Percentiles rank a stretch among this genome's conserved stretches.
Evolutionary conservation across 192 early-diverging fungal species (phyloP).

Genomic region (Mortierella antarctica): DNA sequence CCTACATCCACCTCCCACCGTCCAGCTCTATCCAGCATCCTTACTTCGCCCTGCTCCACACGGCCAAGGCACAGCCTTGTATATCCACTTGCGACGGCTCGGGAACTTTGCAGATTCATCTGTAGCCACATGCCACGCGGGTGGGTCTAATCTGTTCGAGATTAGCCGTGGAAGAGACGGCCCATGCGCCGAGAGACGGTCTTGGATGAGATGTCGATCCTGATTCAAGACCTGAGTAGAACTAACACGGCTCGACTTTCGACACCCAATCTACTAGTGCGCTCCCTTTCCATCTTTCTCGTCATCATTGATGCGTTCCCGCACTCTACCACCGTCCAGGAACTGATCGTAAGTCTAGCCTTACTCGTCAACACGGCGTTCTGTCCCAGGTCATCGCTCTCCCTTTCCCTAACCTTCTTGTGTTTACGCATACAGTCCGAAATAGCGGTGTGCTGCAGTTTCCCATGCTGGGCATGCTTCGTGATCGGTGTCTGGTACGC

Average conservation of each 20-base stretch:
- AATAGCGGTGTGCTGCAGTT: conserved; percentile 49
- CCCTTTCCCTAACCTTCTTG: not conserved
- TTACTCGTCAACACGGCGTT: not conserved
- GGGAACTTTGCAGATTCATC: too few species aligned
- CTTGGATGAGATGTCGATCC: too few species aligned
- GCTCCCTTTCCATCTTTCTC: conserved; percentile 44
- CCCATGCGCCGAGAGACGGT: too few species aligned
- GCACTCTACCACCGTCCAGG: conserved; percentile 42
- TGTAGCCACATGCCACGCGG: too few species aligned
- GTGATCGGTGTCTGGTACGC: conserved; percentile 52
- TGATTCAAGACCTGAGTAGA: not conserved
- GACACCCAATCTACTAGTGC: conserved; percentile 15
- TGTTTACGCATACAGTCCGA: conserved; percentile 28
- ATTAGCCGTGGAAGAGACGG: too few species aligned
- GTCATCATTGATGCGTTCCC: conserved; percentile 52
- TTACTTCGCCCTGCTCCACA: too few species aligned
- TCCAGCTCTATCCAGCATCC: too few species aligned
- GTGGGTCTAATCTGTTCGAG: too few species aligned
- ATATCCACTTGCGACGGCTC: too few species aligned
- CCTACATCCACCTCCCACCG: too few species aligned
- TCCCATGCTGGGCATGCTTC: conserved; percentile 54
- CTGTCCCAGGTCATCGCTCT: not conserved
- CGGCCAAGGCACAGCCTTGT: too few species aligned
- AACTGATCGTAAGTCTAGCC: conserved; percentile 40
- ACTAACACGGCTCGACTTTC: too few species aligned